Percentiles rank a stretch among this genome's conserved stretches.
Conservation (phyloP, 768 basidiomycete species). For the Trametes cubensis region DNA sequence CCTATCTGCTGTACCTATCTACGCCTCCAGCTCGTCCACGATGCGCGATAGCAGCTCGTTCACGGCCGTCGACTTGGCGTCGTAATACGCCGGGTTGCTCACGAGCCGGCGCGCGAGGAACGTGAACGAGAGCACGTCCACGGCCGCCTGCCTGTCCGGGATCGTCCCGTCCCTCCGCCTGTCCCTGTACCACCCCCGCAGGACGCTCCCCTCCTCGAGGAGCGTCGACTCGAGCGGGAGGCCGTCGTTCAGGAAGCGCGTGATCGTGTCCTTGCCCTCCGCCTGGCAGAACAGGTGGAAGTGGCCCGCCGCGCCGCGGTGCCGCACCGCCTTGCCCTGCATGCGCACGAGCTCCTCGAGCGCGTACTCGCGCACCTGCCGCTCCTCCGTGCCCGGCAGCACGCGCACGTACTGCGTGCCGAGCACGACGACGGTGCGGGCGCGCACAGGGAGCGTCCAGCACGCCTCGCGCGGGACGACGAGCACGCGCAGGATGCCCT, state of each 20-base stretch:
- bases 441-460: conserved; percentile 88
- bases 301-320: conserved; percentile 51
- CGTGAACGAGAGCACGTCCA: conserved; percentile 81
- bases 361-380: conserved; percentile 78
- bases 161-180: conserved; percentile 44
- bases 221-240: conserved; percentile 87
- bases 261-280: conserved; percentile 80
- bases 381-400: conserved; percentile 50
- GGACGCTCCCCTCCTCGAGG: conserved; percentile 45
- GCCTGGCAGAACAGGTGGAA: conserved; percentile 90
- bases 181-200: conserved; percentile 53
- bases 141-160: conserved; percentile 61
- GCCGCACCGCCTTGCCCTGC: conserved; percentile 83
- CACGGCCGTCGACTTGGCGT: conserved; percentile 46
- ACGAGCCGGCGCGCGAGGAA: conserved; percentile 72
- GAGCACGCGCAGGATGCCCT: conserved; percentile 78
- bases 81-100: conserved; percentile 88
- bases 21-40: conserved; percentile 54
- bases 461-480: conserved; percentile 82
- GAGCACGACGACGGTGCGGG: conserved; percentile 83
- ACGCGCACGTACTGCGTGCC: conserved; percentile 82
- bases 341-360: conserved; percentile 85
- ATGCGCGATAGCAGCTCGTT: conserved; percentile 69
- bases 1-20: too few species aligned
- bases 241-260: conserved; percentile 85